Evolutionary conservation across 1,139 yeast species (phyloP).

Genomic region (Yamadazyma dendronema): DNA sequence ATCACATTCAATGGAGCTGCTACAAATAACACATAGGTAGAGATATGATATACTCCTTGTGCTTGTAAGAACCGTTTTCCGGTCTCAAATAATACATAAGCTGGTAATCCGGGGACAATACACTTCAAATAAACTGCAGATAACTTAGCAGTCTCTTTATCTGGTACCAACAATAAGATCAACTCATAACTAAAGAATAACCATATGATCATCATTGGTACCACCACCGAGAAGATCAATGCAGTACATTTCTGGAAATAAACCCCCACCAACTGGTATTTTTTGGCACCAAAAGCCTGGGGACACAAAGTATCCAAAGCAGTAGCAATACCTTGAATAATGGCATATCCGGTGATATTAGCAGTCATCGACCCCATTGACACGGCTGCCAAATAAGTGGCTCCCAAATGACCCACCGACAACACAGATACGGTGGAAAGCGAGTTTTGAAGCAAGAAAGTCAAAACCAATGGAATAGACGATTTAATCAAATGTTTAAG

Average conservation of each 20-base stretch:
- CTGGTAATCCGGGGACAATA: slow-evolving; percentile 56
- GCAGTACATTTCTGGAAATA: slow-evolving; percentile 56
- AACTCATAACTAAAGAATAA: slow-evolving; percentile 43
- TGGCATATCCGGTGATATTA: slow-evolving; percentile 57
- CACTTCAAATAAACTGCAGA: slow-evolving; percentile 52
- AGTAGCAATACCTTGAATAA: slow-evolving; percentile 58
- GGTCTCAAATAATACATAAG: slow-evolving; percentile 51
- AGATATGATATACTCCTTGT: slow-evolving; percentile 53
- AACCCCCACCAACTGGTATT: slow-evolving; percentile 50
- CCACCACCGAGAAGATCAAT: slow-evolving; percentile 47
- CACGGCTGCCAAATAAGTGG: slow-evolving; percentile 58
- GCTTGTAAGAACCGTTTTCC: slow-evolving; percentile 55
- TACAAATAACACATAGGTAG: slow-evolving; percentile 48
- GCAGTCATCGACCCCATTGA: slow-evolving; percentile 65
- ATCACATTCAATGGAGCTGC: slow-evolving; percentile 55
- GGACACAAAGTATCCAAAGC: slow-evolving; percentile 59
- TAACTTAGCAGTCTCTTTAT: slow-evolving; percentile 47
- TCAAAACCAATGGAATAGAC: slow-evolving; percentile 51
- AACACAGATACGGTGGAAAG: slow-evolving; percentile 57
- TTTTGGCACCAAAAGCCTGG: slow-evolving; percentile 59
- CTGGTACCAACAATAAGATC: slow-evolving; percentile 40
- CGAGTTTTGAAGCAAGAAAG: slow-evolving; percentile 56
- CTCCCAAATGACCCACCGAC: slow-evolving; percentile 59
- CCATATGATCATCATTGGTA: slow-evolving; percentile 51
- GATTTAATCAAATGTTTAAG: slow-evolving; percentile 39